phyloP scores from a whole-genome alignment of 1,139 yeast species.

The Fermentozyma sake region DNA sequence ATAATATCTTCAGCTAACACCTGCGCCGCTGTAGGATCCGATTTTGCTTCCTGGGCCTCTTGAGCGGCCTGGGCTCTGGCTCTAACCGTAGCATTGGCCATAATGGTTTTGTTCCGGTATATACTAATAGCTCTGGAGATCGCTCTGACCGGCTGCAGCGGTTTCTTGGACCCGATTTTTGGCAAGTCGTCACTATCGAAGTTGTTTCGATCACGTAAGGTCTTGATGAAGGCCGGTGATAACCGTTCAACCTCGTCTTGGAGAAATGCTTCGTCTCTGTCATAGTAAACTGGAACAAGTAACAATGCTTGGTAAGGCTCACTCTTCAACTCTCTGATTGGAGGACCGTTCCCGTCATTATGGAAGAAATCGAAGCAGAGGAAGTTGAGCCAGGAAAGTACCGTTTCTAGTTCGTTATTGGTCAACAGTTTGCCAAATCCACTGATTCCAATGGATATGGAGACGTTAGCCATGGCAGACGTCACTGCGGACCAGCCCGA shows the following conservation, averaged over 20 bases:
- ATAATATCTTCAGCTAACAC: constrained; percentile 63
- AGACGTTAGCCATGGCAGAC: constrained; percentile 47
- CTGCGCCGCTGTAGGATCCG: constrained; percentile 55
- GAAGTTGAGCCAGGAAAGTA: constrained; percentile 67
- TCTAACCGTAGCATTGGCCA: constrained; percentile 67
- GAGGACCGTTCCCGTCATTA: constrained; percentile 80
- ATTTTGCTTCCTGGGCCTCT: constrained; percentile 48
- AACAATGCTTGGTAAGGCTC: constrained; percentile 62
- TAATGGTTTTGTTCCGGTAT: constrained; percentile 61
- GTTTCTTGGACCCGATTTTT: constrained; percentile 3
- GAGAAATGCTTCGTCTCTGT: constrained; percentile 46
- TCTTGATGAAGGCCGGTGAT: constrained; percentile 47
- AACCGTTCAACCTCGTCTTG: constrained; percentile 57
- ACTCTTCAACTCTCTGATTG: constrained; percentile 59
- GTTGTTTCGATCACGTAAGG: constrained; percentile 43
- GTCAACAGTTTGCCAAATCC: constrained; percentile 57
- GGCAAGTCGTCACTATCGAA: constrained; percentile 16
- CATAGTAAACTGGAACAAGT: constrained; percentile 65
- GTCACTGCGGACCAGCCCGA: constrained; percentile 45
- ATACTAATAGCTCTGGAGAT: constrained; percentile 50
- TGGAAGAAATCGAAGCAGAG: constrained; percentile 71
- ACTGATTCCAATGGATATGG: constrained; percentile 36
- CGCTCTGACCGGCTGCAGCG: constrained; percentile 12
- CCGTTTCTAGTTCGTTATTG: constrained; percentile 59
- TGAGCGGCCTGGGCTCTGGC: constrained; percentile 52